Evolutionary conservation across 306 rosid genomes (phyloP), one percentile per base, ranked within the genome.

Genomic region (Elaeagnus macrophylla): DNA sequence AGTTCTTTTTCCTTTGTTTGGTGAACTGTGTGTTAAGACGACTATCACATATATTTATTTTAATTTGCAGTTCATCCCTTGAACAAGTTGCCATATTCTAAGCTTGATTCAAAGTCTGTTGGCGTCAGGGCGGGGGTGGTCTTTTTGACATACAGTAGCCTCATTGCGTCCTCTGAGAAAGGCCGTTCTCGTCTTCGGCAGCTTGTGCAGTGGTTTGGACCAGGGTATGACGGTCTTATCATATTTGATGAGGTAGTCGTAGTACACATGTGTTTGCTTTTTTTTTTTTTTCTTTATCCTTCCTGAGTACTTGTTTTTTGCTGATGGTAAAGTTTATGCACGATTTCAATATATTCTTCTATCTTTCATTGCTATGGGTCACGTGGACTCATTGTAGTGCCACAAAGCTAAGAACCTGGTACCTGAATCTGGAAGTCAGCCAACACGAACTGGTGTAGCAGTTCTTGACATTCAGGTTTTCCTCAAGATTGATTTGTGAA

Each of bases 371-470:
- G 64, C 83, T 76, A 72, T 79, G 67, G 77, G 62, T 61, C 67
- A 67, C 48, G 56, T 71, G 75, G 74, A 77, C 77, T 75, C 69
- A 75, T 73, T 91, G 86, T 61, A 91, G 99, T 87, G 96, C 77
- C 99, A 91, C 70, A 91, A 91, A 77, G 99, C 99, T 39, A 91
- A 91, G 72, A 91, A 91, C 78, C 77, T 91, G 93, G 87, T 91
- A 70, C 99, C 99, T 44, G 99, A 91, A 78, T 61, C 96, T 69
- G 99, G 99, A 61, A 91, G 95, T 76, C 99, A 87, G 81, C 93
- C 99, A 42, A 91, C 99, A 62, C 94, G 99, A 62, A 91, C 96
- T 1, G 99, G 99, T 62, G 99, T 84, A 82, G 99, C 95, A 13
- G 99, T 91, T 61, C 70, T 91, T 69, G 99, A 91, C 40, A 74